A percentile compares a stretch with the other conserved stretches of the same genome.
These are phyloP conservation scores for Pseudogymnoascus destructans DNA, from an alignment of 2,329 filamentous ascomycete species.

Conservation along the genomic window DNA sequence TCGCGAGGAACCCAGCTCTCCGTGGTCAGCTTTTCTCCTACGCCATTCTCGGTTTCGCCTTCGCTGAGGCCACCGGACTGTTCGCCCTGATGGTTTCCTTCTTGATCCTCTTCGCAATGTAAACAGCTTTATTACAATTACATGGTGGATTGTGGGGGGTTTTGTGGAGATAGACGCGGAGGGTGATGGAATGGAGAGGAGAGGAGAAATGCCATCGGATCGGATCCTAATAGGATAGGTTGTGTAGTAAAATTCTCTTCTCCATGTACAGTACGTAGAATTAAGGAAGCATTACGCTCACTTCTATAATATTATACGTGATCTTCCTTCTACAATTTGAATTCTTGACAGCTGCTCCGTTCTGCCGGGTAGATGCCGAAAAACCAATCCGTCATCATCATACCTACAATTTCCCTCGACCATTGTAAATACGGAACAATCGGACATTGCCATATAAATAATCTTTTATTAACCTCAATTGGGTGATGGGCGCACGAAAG, in stretches of 20 bases:
- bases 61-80: slow-evolving; percentile 49
- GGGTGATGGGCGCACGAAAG: slow-evolving; percentile 2
- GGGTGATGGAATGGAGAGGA: slow-evolving; percentile 8
- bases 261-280: slow-evolving; percentile 8
- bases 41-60: slow-evolving; percentile 51
- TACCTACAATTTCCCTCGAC: background rate
- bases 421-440: background rate
- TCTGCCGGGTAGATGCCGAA: background rate
- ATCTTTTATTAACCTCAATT: slow-evolving; percentile 1
- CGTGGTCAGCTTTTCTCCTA: slow-evolving; percentile 46
- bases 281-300: slow-evolving; percentile 9
- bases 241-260: slow-evolving; percentile 9
- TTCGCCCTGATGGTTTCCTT: slow-evolving; percentile 38
- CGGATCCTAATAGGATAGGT: slow-evolving; percentile 9
- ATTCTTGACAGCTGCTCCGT: background rate
- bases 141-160: background rate
- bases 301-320: slow-evolving; percentile 9
- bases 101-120: slow-evolving; percentile 16
- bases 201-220: slow-evolving; percentile 9
- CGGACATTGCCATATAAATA: background rate
- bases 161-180: slow-evolving; percentile 4
- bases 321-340: slow-evolving; percentile 6
- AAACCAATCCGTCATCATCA: background rate
- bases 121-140: slow-evolving; percentile 6
- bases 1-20: slow-evolving; percentile 42